These are phyloP conservation scores for Lactarius tabidus DNA, from an alignment of 768 basidiomycete species.

Conservation along the genomic window DNA sequence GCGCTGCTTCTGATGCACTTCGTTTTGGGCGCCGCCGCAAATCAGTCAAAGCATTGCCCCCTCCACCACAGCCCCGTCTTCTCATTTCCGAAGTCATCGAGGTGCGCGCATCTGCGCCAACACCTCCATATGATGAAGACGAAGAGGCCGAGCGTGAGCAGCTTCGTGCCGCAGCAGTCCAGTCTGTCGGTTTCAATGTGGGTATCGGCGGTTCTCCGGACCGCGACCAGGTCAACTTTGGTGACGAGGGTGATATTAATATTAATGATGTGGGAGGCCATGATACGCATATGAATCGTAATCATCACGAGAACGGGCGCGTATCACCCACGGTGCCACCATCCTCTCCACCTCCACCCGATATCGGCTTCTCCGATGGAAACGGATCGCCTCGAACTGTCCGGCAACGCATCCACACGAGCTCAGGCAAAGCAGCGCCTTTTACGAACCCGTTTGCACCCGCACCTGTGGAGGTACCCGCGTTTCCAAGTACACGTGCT, in stretches of 20 bases:
- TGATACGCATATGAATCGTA: not conserved
- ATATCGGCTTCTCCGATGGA: conserved; percentile 1
- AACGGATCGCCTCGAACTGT: conserved; percentile 9
- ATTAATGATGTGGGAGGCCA: conserved; percentile 26
- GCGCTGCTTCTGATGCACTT: conserved; percentile 29
- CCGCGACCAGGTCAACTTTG: conserved; percentile 35
- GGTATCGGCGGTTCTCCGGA: conserved; percentile 40
- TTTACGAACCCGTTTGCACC: conserved; percentile 19
- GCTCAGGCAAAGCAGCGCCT: conserved; percentile 6
- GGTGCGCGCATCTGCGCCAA: conserved; percentile 37
- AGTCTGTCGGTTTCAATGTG: conserved; percentile 65
- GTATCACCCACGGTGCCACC: not conserved
- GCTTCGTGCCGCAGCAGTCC: conserved; percentile 70
- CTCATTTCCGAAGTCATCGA: conserved; percentile 70
- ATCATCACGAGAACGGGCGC: conserved; percentile 2
- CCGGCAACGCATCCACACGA: conserved; percentile 7
- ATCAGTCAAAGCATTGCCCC: conserved; percentile 26
- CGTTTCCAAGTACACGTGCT: conserved; percentile 57
- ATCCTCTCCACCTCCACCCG: not conserved
- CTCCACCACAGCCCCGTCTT: conserved; percentile 36
- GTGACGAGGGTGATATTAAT: conserved; percentile 39
- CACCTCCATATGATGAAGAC: conserved; percentile 36
- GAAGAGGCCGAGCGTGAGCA: conserved; percentile 73
- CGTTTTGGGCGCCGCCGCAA: conserved; percentile 25
- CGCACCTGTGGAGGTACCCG: conserved; percentile 38